Conservation (phyloP, 179 eudicot species). For the Patellifolia procumbens region DNA sequence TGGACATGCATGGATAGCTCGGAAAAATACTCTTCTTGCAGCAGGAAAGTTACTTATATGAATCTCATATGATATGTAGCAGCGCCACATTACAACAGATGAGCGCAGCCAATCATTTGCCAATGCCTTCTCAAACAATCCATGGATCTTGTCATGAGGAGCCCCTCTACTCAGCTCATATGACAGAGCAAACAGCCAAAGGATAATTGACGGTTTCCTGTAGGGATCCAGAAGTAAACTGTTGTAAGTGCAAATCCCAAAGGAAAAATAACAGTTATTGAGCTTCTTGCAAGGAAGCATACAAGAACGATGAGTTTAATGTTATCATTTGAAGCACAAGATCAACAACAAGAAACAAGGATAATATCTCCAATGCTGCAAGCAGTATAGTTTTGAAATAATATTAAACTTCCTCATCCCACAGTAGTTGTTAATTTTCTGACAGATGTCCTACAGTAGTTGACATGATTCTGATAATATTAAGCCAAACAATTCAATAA, state of each 20-base stretch:
- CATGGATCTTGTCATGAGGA: slow-evolving; percentile 72
- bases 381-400: not conserved
- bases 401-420: not conserved
- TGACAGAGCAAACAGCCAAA: slow-evolving; percentile 71
- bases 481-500: not conserved
- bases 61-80: slow-evolving; percentile 74
- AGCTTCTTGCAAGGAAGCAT: not conserved
- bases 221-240: slow-evolving; percentile 9
- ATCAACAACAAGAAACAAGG: not conserved
- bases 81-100: slow-evolving; percentile 81
- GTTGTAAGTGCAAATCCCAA: not conserved
- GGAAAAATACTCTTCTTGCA: slow-evolving; percentile 82
- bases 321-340: not conserved
- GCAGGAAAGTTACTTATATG: slow-evolving; percentile 55
- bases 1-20: slow-evolving; percentile 97
- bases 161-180: slow-evolving; percentile 72
- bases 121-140: slow-evolving; percentile 83
- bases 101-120: slow-evolving; percentile 55
- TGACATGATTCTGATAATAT: not conserved
- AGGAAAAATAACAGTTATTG: not conserved
- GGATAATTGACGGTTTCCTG: slow-evolving; percentile 82
- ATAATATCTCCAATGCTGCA: not conserved
- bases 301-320: not conserved
- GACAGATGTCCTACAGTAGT: not conserved
- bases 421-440: not conserved